Evolutionary conservation across 345 rosid genomes (phyloP), one percentile per base, ranked within the genome.

Genomic region (Gossypium stocksii): DNA sequence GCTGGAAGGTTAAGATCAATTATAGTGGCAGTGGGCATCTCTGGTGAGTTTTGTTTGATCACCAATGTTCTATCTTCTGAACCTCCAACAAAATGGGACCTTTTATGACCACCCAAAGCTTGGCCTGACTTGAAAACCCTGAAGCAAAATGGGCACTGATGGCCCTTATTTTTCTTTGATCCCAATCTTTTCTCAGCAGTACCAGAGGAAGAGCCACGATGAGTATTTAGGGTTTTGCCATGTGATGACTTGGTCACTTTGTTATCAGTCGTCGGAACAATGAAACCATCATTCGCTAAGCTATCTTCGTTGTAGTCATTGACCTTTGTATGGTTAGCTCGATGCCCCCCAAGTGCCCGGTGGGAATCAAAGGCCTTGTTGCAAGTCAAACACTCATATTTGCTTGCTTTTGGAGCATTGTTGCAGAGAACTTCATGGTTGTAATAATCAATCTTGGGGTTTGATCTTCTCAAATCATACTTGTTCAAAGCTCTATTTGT

Each of bases 1-100:
- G 94, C 93, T 7, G 98, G 98, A 72, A 92, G 92, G 68, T 94
- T 94, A 56, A 94, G 97, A 87, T 94, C 98, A 7, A 94, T 86
- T 67, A 88, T 80, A 2, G 80, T 79, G 85, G 63, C 16, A 58
- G 16, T 58, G 34, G 85, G 61, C 81, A 88, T 81, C 27, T 86
- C 83, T 59, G 84, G 64, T 49, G 81, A 83, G 41, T 88, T 84
- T 20, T 85, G 87, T 78, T 80, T 82, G 44, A 89, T 81, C 77
- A 85, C 89, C 71, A 87, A 70, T 16, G 89, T 82, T 79, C 81
- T 85, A 79, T 85, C 87, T 56, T 85, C 89, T 9, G 80, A 84
- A 63, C 85, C 82, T 62, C 91, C 98, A 63, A 81, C 79, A 71
- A 94, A 92, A 83, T 94, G 98, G 81, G 98, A 92, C 85, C 98